Conservation (phyloP, 305 asterid species). For the Striga hermonthica region DNA sequence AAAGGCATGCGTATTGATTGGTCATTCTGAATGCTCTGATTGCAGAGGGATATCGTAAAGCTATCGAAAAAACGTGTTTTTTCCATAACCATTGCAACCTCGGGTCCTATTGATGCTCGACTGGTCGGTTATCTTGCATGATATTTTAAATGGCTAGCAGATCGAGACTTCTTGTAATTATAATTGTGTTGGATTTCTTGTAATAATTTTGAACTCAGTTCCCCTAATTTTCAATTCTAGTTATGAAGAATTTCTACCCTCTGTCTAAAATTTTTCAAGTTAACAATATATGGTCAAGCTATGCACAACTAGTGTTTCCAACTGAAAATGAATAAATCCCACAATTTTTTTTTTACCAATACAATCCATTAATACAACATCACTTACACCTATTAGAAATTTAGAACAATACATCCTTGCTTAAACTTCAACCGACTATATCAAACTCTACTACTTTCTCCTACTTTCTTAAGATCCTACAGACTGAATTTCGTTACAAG, state of each 20-base stretch:
- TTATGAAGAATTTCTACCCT: too few relatives aligned
- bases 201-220: too few relatives aligned
- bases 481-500: conserved; percentile 12
- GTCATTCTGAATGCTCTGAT: neutral
- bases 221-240: too few relatives aligned
- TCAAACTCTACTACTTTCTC: conserved; percentile 27
- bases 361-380: neutral
- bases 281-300: too few relatives aligned
- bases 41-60: conserved; percentile 52
- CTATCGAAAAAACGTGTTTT: conserved; percentile 27
- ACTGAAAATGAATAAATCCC: neutral
- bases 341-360: neutral
- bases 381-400: conserved; percentile 24
- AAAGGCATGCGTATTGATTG: neutral
- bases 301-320: too few relatives aligned
- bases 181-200: too few relatives aligned
- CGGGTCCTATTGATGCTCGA: neutral
- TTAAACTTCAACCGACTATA: conserved; percentile 6
- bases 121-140: too few relatives aligned
- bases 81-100: conserved; percentile 21
- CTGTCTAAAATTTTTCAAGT: too few relatives aligned
- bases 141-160: too few relatives aligned
- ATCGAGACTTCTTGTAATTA: too few relatives aligned
- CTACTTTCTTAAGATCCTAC: conserved; percentile 17
- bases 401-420: conserved; percentile 19